Evolutionary conservation across 164 flowering plant genomes (phyloP).

Genomic region (Tetracentron sinense): DNA sequence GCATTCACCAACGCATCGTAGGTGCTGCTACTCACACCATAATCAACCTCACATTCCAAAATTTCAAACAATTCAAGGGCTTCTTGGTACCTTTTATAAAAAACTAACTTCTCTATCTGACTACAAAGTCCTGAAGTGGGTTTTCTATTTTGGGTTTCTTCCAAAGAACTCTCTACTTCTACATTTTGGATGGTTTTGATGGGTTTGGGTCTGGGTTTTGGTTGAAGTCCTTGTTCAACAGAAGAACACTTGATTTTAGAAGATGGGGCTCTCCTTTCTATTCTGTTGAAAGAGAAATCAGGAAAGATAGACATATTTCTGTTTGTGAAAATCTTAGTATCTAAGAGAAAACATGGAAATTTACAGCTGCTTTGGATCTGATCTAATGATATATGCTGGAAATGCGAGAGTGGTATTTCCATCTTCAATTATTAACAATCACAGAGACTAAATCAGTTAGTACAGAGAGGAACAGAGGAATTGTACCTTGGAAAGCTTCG

Average conservation of each 20-base stretch:
- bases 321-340: background rate
- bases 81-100: conserved; percentile 20
- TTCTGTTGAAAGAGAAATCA: conserved; percentile 17
- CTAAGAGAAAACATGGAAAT: conserved; percentile 10
- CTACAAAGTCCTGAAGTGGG: conserved; percentile 13
- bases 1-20: conserved; percentile 55
- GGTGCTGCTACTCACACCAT: conserved; percentile 28
- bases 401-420: conserved; percentile 23
- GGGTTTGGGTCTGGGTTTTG: conserved; percentile 45
- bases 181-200: background rate
- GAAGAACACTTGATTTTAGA: conserved; percentile 32
- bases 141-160: conserved; percentile 11
- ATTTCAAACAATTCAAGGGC: conserved; percentile 60
- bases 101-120: conserved; percentile 27
- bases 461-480: background rate
- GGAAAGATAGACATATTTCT: conserved; percentile 10
- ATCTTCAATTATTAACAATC: background rate
- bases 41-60: conserved; percentile 29
- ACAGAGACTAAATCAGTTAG: background rate
- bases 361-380: conserved; percentile 18
- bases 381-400: conserved; percentile 20
- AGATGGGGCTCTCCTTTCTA: conserved; percentile 22
- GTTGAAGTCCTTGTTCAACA: conserved; percentile 39
- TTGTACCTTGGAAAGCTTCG: background rate
- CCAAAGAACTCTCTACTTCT: background rate